Percentiles rank a stretch among this genome's conserved stretches.
These are phyloP conservation scores for Aspergillus puulaauensis DNA, from an alignment of 2,329 filamentous ascomycete genomes.

Conservation along the genomic window DNA sequence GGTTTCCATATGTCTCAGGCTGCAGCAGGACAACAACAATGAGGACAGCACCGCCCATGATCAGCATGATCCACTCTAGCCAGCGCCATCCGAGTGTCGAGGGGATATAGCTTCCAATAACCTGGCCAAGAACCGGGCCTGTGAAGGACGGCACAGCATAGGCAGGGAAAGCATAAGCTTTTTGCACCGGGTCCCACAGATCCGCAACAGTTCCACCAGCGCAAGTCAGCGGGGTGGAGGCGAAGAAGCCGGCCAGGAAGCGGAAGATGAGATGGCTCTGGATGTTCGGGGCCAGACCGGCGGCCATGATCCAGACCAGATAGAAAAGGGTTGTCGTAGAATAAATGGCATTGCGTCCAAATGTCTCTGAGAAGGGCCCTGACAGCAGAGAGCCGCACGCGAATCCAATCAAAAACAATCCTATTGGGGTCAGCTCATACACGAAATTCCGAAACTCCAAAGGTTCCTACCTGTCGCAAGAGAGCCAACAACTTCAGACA, in stretches of 20 bases:
- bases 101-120: slow-evolving; percentile 22
- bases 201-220: slow-evolving; percentile 49
- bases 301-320: slow-evolving; percentile 50
- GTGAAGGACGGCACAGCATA: slow-evolving; percentile 49
- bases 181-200: slow-evolving; percentile 47
- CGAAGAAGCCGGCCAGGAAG: slow-evolving; percentile 51
- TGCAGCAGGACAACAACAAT: slow-evolving; percentile 43
- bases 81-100: slow-evolving; percentile 35
- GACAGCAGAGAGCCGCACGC: slow-evolving; percentile 49
- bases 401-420: slow-evolving; percentile 43
- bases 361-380: slow-evolving; percentile 50
- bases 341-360: slow-evolving; percentile 52
- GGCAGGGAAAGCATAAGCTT: slow-evolving; percentile 50
- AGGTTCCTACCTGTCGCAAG: slow-evolving; percentile 37
- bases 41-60: slow-evolving; percentile 34
- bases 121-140: slow-evolving; percentile 25
- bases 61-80: slow-evolving; percentile 47
- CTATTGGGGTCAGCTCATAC: background rate
- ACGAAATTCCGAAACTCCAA: no score
- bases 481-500: slow-evolving; percentile 52
- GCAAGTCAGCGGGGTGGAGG: slow-evolving; percentile 44
- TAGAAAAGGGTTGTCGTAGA: slow-evolving; percentile 47
- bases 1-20: slow-evolving; percentile 51
- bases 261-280: slow-evolving; percentile 50
- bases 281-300: slow-evolving; percentile 49